phyloP scores from a whole-genome alignment of 345 rosid genomes.

The Euclidium syriacum region DNA sequence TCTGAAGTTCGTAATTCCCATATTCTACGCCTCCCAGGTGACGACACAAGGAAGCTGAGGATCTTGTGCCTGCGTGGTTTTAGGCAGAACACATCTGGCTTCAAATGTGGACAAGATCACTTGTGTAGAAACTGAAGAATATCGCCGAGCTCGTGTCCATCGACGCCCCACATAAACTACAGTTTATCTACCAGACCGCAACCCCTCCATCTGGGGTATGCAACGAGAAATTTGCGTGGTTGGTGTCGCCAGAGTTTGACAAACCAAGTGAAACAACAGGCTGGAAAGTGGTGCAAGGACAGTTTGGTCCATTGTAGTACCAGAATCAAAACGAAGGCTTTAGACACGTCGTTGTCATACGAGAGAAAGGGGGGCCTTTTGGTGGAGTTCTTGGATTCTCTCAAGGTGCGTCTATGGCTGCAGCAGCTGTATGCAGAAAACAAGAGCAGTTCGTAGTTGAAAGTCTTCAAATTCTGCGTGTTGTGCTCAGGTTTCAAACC shows the following conservation, averaged over 20 bases:
- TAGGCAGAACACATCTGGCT: constrained; percentile 86
- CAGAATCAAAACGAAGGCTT: constrained; percentile 78
- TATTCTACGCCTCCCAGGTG: no score
- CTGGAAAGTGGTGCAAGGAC: no score
- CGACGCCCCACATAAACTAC: constrained; percentile 81
- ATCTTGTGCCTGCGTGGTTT: constrained; percentile 94
- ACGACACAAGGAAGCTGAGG: constrained; percentile 48
- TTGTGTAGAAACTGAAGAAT: constrained; percentile 83
- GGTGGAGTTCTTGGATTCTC: constrained; percentile 93
- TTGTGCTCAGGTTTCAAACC: constrained; percentile 74
- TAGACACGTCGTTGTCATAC: constrained; percentile 47
- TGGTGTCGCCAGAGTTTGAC: constrained; percentile 49
- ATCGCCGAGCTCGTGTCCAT: constrained; percentile 69
- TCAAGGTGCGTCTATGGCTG: constrained; percentile 95
- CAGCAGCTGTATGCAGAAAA: constrained; percentile 48
- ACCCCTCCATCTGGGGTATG: constrained; percentile 41
- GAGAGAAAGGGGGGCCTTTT: constrained; percentile 67
- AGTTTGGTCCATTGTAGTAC: constrained; percentile 75
- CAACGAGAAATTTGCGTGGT: constrained; percentile 84
- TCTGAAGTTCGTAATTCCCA: no score
- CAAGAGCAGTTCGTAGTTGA: constrained; percentile 38
- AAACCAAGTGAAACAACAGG: constrained; percentile 35
- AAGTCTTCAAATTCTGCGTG: constrained; percentile 64
- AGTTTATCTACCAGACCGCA: constrained; percentile 62
- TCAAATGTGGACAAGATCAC: constrained; percentile 92